phyloP scores from a whole-genome alignment of 495 filamentous ascomycete species.

The Penicillium maclennaniae region DNA sequence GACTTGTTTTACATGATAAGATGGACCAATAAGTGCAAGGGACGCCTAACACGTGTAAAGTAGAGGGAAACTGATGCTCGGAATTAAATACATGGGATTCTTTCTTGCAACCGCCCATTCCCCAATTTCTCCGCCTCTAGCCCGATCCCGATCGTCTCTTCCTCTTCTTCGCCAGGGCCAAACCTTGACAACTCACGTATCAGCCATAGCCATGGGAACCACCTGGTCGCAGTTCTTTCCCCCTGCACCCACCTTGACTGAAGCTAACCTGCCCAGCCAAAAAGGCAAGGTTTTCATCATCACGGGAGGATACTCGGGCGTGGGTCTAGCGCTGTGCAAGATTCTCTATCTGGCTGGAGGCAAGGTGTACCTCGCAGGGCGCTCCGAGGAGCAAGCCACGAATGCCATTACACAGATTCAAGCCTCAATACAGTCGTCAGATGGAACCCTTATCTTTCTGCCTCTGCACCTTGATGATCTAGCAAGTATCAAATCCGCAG shows the following conservation, averaged over 20 bases:
- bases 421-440: background rate
- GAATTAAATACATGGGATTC: too few species aligned
- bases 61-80: too few species aligned
- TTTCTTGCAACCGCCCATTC: too few species aligned
- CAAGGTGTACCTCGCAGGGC: slow-evolving; percentile 43
- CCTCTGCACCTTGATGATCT: slow-evolving; percentile 48
- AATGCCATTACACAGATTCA: slow-evolving; percentile 35
- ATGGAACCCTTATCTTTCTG: slow-evolving; percentile 40
- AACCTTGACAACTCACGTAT: background rate
- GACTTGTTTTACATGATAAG: too few species aligned
- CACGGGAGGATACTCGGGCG: slow-evolving; percentile 10
- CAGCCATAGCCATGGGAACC: background rate
- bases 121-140: too few species aligned
- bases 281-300: slow-evolving; percentile 9
- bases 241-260: slow-evolving; percentile 1
- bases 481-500: slow-evolving; percentile 44
- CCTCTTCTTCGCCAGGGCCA: background rate
- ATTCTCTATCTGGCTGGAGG: slow-evolving; percentile 22
- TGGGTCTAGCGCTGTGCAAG: slow-evolving; percentile 10
- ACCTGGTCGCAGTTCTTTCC: slow-evolving; percentile 7
- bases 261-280: slow-evolving; percentile 6
- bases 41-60: too few species aligned
- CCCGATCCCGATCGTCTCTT: background rate
- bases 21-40: too few species aligned
- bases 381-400: slow-evolving; percentile 35